Evolutionary conservation across 345 rosid species (phyloP).

Genomic region (Lenwebbia sp.): DNA sequence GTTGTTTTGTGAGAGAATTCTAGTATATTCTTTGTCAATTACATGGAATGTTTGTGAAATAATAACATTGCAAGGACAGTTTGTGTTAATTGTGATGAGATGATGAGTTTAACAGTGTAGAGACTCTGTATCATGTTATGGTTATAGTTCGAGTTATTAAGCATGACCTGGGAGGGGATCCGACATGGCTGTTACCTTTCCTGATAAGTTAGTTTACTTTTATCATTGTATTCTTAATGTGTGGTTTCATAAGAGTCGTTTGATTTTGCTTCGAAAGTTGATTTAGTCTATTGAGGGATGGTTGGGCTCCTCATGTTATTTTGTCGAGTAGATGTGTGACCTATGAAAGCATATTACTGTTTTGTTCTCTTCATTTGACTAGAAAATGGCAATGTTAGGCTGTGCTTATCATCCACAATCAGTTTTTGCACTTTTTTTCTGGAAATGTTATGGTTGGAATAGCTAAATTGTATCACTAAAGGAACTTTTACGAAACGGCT

Average conservation of each 20-base stretch:
- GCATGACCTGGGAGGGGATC: neutral
- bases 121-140: neutral
- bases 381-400: neutral
- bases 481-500: neutral
- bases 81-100: neutral
- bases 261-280: neutral
- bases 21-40: neutral
- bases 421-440: neutral
- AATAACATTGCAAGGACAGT: neutral
- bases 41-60: neutral
- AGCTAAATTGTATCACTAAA: neutral
- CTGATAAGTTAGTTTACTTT: neutral
- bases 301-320: neutral
- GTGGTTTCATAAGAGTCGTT: neutral
- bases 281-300: neutral
- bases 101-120: neutral
- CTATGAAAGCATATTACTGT: neutral
- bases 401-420: neutral
- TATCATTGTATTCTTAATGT: neutral
- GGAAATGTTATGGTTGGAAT: neutral
- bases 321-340: neutral
- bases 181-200: neutral
- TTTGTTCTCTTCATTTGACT: neutral
- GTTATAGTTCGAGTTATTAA: neutral
- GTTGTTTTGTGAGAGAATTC: neutral